Evolutionary conservation across 768 basidiomycete species (phyloP), one percentile per base, ranked within the genome.

Genomic region (Tylopilus plumbeoviolaceoides): DNA sequence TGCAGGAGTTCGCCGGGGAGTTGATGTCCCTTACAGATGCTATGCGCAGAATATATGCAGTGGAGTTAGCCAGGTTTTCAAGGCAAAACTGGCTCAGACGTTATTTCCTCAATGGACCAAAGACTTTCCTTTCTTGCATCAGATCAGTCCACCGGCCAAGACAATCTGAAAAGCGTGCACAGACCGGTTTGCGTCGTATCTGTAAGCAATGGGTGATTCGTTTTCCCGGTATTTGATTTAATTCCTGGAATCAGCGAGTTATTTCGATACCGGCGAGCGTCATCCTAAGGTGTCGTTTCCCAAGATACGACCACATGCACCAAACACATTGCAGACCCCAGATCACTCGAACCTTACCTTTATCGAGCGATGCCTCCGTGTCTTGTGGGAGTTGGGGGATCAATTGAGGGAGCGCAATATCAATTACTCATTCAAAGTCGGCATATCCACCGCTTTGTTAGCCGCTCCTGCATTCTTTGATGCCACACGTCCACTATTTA

Each of bases 1-100:
- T 98, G 41, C 93, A 99, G 70, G 97, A 98, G 65, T 98, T 98
- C 65, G 81, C 91, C 8, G 76, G 80, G 53, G 95, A 98, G 68
- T 70, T 95, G 47, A 75, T 87, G 30, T 83, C 82, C 18, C 81
- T 98, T 11, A 79, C 91, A 0, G 90, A 94, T 64, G 85, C 90
- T 8, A 89, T 98, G 78, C 77, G 83, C 47, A 77, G 85, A 51
- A 85, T 98, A 43, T 86, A 89, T 50, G 78, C 73, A 49, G 79
- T 83, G 36, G 87, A 91, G 64, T 76, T 81, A 50, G 74, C 76
- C 23, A 71, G 72, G 41, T 63, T 66, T 0, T 62, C 63, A 15
- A 59, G 66, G 40, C 60, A 65, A 31, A 63, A 66, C 36, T 76
- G 74, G 75, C 76, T 76, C 72, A 70, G 47, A 65, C 74, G 59